Evolutionary conservation across 2,329 filamentous ascomycete species (phyloP), one percentile per base, ranked within the genome.

Genomic region (Epichloe elymi): DNA sequence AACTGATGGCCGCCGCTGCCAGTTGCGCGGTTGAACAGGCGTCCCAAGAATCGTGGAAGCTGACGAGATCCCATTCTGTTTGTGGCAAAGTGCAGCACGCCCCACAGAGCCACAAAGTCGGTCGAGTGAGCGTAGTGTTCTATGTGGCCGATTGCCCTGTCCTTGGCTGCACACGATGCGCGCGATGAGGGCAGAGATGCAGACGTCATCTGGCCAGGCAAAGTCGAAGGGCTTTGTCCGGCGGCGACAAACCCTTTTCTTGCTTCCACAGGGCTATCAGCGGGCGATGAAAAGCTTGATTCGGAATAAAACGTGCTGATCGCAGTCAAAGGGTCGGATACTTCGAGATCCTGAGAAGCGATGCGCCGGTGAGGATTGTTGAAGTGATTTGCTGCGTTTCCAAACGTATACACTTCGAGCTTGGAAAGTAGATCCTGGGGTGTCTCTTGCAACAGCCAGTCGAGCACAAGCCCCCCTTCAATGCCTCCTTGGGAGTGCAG

Each of bases 401-500:
- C 86, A 62, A 91, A 91, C 0, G 86, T 90, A 64, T 83, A 84
- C 2, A 91, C 77, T 64, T 91, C 86, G 0, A 89, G 73, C 58
- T 88, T 85, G 2, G 72, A 66, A 5, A 88, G 69, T 3, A 83
- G 67, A 55, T 83, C 75, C 52, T 82, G 79, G 0, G 83, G 78
- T 12, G 88, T 67, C 60, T 89, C 85, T 55, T 83, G 80, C 1
- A 89, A 71, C 2, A 91, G 73, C 83, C 85, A 87, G 66, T 93
- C 86, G 6, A 90, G 66, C 5, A 87, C 80, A 51, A 89, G 68
- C 83, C 77, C 2, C 82, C 82, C 83, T 60, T 88, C 81, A 48
- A 91, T 86, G 14, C 76, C 85, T 4, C 87, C 87, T 63, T 91
- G 87, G 1, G 82, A 86, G 64, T 93, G 87, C 38, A 86, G 70